Evolutionary conservation across 2,329 filamentous ascomycete genomes (phyloP).

Genomic region (Exophiala lecanii-corni): DNA sequence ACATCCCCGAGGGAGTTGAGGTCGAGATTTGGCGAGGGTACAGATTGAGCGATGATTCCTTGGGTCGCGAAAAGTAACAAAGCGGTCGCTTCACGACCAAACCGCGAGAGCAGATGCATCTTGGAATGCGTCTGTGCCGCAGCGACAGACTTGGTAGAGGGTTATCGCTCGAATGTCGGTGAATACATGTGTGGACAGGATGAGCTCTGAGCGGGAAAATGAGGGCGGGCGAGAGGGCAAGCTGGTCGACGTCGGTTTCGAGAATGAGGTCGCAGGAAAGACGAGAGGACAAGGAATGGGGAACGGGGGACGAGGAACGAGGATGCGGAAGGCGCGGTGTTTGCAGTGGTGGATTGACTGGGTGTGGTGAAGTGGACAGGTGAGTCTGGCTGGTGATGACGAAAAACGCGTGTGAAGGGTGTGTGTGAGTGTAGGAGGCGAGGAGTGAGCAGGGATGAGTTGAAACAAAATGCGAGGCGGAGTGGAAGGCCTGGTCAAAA

Average conservation of each 20-base stretch:
- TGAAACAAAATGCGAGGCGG: conserved; percentile 15
- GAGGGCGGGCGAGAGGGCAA: not conserved
- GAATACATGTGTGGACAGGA: conserved; percentile 20
- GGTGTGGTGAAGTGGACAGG: conserved; percentile 1
- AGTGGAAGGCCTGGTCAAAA: conserved; percentile 4
- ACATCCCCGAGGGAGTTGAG: conserved; percentile 74
- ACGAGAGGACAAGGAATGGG: not conserved
- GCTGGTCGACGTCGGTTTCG: conserved; percentile 7
- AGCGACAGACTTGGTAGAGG: conserved; percentile 16
- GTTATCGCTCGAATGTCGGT: conserved; percentile 16
- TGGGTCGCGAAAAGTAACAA: conserved; percentile 16
- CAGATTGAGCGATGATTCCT: conserved; percentile 32
- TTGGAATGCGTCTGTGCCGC: conserved; percentile 21
- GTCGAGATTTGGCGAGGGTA: conserved; percentile 69
- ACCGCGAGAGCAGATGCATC: conserved; percentile 24
- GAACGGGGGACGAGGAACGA: not conserved
- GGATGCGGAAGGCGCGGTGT: not conserved
- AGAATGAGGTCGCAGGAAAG: conserved; percentile 13
- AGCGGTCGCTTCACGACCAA: conserved; percentile 14
- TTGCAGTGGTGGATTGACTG: conserved; percentile 6
- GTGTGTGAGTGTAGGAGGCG: not conserved
- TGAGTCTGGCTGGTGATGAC: conserved; percentile 12
- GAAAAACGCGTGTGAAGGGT: conserved; percentile 7
- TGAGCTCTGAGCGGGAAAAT: not conserved
- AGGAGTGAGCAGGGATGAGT: conserved; percentile 14